Conservation (phyloP, 1,139 yeast genomes). For the Yamadazyma siamensis region DNA sequence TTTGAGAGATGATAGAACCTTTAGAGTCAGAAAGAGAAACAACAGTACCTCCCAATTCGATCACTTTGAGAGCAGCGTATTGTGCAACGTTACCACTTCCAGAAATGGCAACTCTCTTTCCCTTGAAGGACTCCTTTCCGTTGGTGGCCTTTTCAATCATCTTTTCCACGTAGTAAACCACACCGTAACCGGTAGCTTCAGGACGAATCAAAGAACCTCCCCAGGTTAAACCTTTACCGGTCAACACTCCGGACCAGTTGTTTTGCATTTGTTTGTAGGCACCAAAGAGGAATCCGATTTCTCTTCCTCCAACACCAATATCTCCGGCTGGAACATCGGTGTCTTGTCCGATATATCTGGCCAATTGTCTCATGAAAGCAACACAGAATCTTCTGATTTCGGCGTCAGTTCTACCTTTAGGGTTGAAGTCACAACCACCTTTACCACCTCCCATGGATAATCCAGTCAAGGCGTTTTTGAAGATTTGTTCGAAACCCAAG, state of each 20-base stretch:
- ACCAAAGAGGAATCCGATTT: constrained; percentile 82
- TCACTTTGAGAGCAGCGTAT: constrained; percentile 95
- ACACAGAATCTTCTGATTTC: constrained; percentile 97
- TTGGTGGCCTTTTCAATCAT: constrained; percentile 92
- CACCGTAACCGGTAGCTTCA: constrained; percentile 98
- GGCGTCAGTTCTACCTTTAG: constrained; percentile 86
- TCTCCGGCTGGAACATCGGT: constrained; percentile 98
- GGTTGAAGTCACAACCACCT: constrained; percentile 98
- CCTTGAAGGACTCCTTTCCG: constrained; percentile 85
- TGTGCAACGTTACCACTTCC: constrained; percentile 99
- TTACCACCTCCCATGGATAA: constrained; percentile 99
- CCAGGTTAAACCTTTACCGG: constrained; percentile 97
- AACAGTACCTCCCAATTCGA: constrained; percentile 94
- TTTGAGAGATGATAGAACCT: constrained; percentile 76
- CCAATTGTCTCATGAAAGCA: constrained; percentile 92
- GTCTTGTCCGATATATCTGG: constrained; percentile 94
- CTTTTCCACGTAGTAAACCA: constrained; percentile 94
- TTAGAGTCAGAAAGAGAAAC: constrained; percentile 92
- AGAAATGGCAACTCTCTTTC: constrained; percentile 93
- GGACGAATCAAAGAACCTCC: constrained; percentile 99
- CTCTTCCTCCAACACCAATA: constrained; percentile 95
- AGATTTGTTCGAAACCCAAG: constrained; percentile 96
- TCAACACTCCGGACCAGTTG: constrained; percentile 94
- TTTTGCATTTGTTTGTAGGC: constrained; percentile 91
- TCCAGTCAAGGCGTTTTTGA: constrained; percentile 97